Percentiles rank a stretch among this genome's conserved stretches.
phyloP scores from a whole-genome alignment of 176 grass and related monocot genomes.

The Hordeum marinum region DNA sequence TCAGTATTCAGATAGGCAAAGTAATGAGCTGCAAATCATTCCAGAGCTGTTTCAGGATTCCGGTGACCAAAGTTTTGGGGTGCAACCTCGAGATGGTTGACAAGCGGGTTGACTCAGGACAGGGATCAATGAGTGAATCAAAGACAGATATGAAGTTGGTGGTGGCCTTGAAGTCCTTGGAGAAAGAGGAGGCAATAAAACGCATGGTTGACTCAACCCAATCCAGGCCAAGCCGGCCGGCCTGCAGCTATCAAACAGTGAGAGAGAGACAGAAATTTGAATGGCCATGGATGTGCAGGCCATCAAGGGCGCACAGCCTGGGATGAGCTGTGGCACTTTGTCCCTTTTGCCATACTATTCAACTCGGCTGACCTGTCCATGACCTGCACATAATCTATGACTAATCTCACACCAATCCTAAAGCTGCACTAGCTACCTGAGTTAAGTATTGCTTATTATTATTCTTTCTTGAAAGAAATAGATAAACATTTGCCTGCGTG shows the following conservation, averaged over 20 bases:
- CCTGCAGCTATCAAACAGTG: too few species aligned
- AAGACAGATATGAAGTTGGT: background rate
- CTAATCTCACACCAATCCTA: constrained; percentile 4
- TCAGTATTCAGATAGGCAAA: background rate
- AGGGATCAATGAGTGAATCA: background rate
- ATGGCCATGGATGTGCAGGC: constrained; percentile 34
- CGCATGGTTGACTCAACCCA: background rate
- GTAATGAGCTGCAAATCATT: too few species aligned
- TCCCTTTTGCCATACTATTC: constrained; percentile 11
- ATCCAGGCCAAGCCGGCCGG: too few species aligned
- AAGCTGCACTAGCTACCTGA: background rate
- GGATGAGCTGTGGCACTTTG: constrained; percentile 27
- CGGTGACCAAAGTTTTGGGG: background rate
- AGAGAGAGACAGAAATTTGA: constrained; percentile 27
- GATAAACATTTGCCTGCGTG: background rate
- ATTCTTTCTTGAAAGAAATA: background rate
- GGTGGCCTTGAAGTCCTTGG: too few species aligned
- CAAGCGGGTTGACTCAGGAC: constrained; percentile 7
- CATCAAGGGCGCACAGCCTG: constrained; percentile 26
- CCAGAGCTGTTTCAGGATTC: too few species aligned
- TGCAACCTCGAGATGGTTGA: background rate
- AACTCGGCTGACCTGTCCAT: background rate
- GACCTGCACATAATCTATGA: background rate
- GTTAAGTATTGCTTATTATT: background rate
- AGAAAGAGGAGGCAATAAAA: too few species aligned